Base-by-base conservation (phyloP, 2,329 filamentous ascomycete species). In the Rugonectria rugulosa region DNA sequence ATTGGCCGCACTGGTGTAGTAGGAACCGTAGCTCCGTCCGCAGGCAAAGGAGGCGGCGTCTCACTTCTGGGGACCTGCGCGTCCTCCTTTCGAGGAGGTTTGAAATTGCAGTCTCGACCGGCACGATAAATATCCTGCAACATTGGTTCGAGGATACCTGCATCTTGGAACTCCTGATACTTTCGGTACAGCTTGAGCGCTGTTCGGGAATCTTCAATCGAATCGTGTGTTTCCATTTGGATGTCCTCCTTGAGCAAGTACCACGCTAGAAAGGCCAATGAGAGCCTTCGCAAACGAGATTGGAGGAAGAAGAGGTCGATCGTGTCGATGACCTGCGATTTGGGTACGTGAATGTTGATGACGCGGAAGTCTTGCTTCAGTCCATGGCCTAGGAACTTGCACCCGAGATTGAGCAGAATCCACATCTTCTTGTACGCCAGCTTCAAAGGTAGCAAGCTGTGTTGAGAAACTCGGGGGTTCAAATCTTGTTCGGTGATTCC, bases 351-450 rank as follows among this genome's bases (percentile, higher is more conserved):
- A 52, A 99, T 97, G 73, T 99, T 99, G 75, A 97, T 96, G 52
- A 96, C 96, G 48, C 95, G 91, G 77, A 99, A 98, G 74, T 99
- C 95, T 65, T 95, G 94, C 63, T 91, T 91, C 36, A 99, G 81
- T 4, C 94, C 94, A 69, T 99, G 95, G 3, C 95, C 95, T 5
- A 99, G 84, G 71, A 99, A 99, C 60, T 91, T 86, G 75, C 92
- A 97, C 42, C 95, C 95, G 0, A 98, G 82, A 70, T 99, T 99
- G 26, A 99, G 84, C 15, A 99, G 82, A 14, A 98, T 85, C 96
- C 96, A 99, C 24, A 99, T 86, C 73, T 97, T 97, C 76, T 99
- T 99, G 81, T 98, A 99, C 1, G 91, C 93, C 54, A 90, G 85
- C 72, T 99, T 99, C 34, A 98, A 81, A 2, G 90, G 84, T 8